Evolutionary conservation across 169 alveolate genomes (phyloP).

Genomic region (Babesia bovis): DNA sequence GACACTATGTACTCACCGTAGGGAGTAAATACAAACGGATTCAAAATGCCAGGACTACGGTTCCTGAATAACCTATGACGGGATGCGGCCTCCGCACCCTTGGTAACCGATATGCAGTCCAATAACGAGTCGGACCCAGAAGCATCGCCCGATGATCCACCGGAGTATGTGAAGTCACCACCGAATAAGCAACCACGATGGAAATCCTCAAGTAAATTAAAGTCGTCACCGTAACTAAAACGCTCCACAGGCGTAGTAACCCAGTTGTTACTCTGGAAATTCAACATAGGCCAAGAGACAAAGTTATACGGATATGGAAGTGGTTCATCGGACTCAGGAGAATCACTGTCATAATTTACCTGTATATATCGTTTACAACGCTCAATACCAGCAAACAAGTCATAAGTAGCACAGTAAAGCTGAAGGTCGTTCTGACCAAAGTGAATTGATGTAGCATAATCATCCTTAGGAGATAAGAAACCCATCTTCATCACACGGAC

Average conservation of each 20-base stretch:
- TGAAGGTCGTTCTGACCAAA: constrained; percentile 9
- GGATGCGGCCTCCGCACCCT: constrained; percentile 7
- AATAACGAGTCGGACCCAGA: neutral
- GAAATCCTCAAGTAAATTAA: constrained; percentile 16
- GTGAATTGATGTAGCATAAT: constrained; percentile 18
- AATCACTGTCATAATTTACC: neutral
- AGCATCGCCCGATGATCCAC: neutral
- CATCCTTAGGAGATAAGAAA: constrained; percentile 27
- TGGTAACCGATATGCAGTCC: neutral
- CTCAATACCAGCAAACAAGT: constrained; percentile 24
- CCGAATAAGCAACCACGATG: neutral
- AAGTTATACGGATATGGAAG: constrained; percentile 18
- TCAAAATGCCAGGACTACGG: neutral
- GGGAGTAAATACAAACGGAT: constrained; percentile 16
- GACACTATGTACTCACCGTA: constrained; percentile 24
- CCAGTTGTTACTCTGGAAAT: constrained; percentile 45
- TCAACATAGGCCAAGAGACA: constrained; percentile 35
- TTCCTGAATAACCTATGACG: constrained; percentile 16
- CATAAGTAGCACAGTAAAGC: constrained; percentile 27
- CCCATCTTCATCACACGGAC: constrained; percentile 35
- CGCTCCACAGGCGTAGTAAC: constrained; percentile 1
- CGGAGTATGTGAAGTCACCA: neutral
- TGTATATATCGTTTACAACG: constrained; percentile 15
- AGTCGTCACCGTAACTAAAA: constrained; percentile 3
- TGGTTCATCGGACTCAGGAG: neutral